Conservation (phyloP, 2,329 filamentous ascomycete species). For the Fusarium aywerte region DNA sequence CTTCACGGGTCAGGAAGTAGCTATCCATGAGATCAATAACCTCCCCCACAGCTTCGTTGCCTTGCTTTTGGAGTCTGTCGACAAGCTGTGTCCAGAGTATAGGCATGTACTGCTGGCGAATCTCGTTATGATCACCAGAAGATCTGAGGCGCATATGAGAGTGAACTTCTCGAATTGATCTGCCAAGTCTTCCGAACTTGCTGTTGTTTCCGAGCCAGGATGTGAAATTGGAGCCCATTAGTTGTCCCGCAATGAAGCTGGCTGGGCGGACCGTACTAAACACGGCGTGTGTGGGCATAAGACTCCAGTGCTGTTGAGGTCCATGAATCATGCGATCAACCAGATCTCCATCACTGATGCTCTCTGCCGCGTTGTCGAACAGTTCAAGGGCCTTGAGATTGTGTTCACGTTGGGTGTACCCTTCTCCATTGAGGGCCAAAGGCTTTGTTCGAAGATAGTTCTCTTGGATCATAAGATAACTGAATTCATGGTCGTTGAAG, state of each 20-base stretch:
- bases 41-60: conserved; percentile 82
- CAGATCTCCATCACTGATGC: conserved; percentile 96
- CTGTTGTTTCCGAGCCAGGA: conserved; percentile 96
- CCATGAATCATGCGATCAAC: conserved; percentile 99
- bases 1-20: conserved; percentile 93
- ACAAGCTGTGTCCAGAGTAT: conserved; percentile 85
- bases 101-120: conserved; percentile 94
- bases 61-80: conserved; percentile 77
- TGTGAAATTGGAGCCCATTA: conserved; percentile 81
- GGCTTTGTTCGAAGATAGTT: conserved; percentile 93
- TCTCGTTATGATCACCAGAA: conserved; percentile 90
- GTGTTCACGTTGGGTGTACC: conserved; percentile 72
- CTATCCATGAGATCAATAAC: conserved; percentile 97
- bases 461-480: conserved; percentile 96
- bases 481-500: conserved; percentile 99
- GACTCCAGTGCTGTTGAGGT: conserved; percentile 95
- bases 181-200: conserved; percentile 79
- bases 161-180: conserved; percentile 92
- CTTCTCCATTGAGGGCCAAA: conserved; percentile 65
- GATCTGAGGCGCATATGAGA: conserved; percentile 94
- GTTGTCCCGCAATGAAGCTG: conserved; percentile 84
- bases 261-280: conserved; percentile 95
- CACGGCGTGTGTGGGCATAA: conserved; percentile 96
- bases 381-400: conserved; percentile 87
- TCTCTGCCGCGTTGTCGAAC: conserved; percentile 87